Percentiles rank a stretch among this genome's conserved stretches.
These are phyloP conservation scores for Scenedesmus sp. DNA, from an alignment of 163 green algal species.

Conservation along the genomic window DNA sequence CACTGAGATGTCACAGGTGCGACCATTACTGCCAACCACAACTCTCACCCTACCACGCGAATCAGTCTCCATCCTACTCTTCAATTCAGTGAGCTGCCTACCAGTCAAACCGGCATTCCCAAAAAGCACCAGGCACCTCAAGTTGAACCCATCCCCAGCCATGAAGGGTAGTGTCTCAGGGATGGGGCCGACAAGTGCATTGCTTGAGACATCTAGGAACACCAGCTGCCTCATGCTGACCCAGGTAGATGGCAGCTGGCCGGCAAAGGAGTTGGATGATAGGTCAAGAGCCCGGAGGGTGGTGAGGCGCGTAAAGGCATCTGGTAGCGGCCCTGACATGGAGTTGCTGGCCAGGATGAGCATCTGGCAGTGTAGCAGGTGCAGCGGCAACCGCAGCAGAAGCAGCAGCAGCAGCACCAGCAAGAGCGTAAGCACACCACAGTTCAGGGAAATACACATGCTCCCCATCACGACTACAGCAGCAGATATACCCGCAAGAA, in stretches of 20 bases:
- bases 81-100: not conserved
- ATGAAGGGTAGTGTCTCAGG: not conserved
- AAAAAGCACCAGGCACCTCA: not conserved
- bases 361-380: not conserved
- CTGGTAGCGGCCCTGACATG: not conserved
- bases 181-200: not conserved
- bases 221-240: constrained; percentile 16
- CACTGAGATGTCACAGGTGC: constrained; percentile 1
- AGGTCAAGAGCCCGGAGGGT: not conserved
- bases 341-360: not conserved
- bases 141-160: not conserved
- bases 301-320: not conserved
- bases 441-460: not conserved
- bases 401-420: not conserved
- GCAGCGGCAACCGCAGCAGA: not conserved
- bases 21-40: not conserved
- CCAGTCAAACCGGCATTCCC: not conserved
- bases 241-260: not conserved
- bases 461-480: not conserved
- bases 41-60: not conserved
- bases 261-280: not conserved
- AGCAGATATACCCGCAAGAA: not conserved
- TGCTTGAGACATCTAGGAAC: not conserved
- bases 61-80: not conserved
- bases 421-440: not conserved